These are phyloP conservation scores for Phyllostachys edulis DNA, from an alignment of 176 grass and related monocot species.

Conservation along the genomic window DNA sequence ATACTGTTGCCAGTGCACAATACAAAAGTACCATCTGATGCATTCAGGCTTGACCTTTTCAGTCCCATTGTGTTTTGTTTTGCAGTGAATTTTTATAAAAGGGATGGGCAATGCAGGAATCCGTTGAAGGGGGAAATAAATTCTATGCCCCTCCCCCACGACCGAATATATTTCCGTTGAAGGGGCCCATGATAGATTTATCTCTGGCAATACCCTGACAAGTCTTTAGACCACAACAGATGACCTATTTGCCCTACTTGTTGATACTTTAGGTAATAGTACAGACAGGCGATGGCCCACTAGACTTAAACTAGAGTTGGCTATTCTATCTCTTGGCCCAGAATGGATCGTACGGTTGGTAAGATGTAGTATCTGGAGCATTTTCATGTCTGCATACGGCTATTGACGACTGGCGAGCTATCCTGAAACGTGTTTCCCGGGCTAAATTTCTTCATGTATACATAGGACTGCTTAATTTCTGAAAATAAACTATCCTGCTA, in stretches of 20 bases:
- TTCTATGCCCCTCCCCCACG: too few relatives aligned
- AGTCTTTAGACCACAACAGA: conserved; percentile 23
- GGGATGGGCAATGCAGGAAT: neutral
- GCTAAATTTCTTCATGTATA: neutral
- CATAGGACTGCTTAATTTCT: neutral
- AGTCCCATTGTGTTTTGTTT: neutral
- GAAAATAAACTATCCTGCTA: neutral
- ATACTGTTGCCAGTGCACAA: conserved; percentile 23
- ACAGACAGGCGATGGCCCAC: neutral
- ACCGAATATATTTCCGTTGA: too few relatives aligned
- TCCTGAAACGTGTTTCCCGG: neutral
- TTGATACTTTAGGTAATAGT: neutral
- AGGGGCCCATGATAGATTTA: conserved; percentile 3
- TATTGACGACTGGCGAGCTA: neutral
- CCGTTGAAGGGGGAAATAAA: neutral
- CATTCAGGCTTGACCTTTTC: conserved; percentile 1
- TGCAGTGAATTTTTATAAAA: neutral
- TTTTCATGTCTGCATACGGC: neutral
- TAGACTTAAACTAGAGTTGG: neutral
- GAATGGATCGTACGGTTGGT: neutral
- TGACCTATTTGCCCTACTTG: conserved; percentile 21
- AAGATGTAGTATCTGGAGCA: neutral
- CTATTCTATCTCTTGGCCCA: neutral
- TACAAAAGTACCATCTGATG: neutral
- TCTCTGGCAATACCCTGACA: conserved; percentile 27